Conservation (phyloP, 768 basidiomycete genomes). For the Rhizopogon rudus region DNA sequence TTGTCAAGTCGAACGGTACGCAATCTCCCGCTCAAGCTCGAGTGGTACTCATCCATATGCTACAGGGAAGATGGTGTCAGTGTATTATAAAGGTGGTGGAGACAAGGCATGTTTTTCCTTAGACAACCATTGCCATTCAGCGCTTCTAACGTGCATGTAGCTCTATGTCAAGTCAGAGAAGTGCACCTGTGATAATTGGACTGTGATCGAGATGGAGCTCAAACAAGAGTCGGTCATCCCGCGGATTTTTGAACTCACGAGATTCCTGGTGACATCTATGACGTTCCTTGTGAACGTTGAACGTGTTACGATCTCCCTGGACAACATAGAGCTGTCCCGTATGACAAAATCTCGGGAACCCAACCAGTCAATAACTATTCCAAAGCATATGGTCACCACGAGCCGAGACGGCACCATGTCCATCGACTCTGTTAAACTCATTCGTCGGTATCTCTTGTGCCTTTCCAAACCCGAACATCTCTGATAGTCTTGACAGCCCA, state of each 20-base stretch:
- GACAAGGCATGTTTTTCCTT: constrained; percentile 7
- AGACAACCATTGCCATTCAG: not conserved
- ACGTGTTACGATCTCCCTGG: not conserved
- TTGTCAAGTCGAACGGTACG: constrained; percentile 17
- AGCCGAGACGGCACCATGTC: not conserved
- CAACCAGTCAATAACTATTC: not conserved
- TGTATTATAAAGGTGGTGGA: constrained; percentile 1
- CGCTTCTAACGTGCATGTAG: not conserved
- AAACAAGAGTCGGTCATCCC: constrained; percentile 37
- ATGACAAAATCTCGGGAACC: not conserved
- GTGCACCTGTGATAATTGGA: constrained; percentile 26
- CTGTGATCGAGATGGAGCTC: constrained; percentile 43
- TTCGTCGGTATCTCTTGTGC: not conserved
- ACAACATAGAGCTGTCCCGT: not conserved
- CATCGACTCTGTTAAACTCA: not conserved
- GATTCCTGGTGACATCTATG: constrained; percentile 43
- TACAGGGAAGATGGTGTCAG: not conserved
- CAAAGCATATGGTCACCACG: not conserved
- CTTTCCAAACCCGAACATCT: not conserved
- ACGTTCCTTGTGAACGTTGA: constrained; percentile 42
- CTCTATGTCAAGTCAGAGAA: not conserved
- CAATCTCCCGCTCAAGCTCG: not conserved
- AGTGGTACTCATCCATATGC: not conserved
- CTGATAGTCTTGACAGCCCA: not conserved
- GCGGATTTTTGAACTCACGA: constrained; percentile 39